Conservation (phyloP, 805 yeast species). For the Clavispora asparagi region DNA sequence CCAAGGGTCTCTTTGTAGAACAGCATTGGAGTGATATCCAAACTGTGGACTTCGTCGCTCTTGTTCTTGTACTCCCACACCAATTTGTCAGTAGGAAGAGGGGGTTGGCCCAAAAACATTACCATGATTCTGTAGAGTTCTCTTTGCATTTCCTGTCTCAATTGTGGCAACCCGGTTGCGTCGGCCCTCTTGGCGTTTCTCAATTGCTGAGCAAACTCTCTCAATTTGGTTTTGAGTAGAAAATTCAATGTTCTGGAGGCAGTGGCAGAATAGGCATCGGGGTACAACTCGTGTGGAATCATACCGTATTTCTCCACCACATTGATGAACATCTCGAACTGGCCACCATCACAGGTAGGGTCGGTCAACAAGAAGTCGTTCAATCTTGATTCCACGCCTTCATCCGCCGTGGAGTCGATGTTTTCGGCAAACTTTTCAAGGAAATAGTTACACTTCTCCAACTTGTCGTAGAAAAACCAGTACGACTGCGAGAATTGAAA, state of each 20-base stretch:
- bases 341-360: slow-evolving; percentile 18
- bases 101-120: slow-evolving; percentile 18
- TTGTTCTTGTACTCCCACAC: slow-evolving; percentile 15
- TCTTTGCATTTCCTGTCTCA: slow-evolving; percentile 11
- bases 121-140: slow-evolving; percentile 16
- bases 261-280: slow-evolving; percentile 16
- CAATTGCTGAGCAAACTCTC: slow-evolving; percentile 17
- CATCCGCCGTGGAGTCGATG: slow-evolving; percentile 9
- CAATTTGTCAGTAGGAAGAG: slow-evolving; percentile 8
- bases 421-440: slow-evolving; percentile 12
- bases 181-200: slow-evolving; percentile 4
- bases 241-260: slow-evolving; percentile 16
- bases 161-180: background rate
- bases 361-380: slow-evolving; percentile 14
- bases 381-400: slow-evolving; percentile 12
- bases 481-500: slow-evolving; percentile 18
- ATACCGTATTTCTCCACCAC: slow-evolving; percentile 17
- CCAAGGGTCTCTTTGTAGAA: slow-evolving; percentile 14
- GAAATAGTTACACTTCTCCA: slow-evolving; percentile 17
- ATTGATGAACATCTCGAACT: slow-evolving; percentile 17
- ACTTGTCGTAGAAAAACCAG: slow-evolving; percentile 17
- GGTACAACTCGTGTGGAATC: slow-evolving; percentile 15
- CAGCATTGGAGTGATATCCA: slow-evolving; percentile 15
- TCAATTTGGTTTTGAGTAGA: slow-evolving; percentile 16
- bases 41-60: slow-evolving; percentile 8